Percentiles rank a stretch among this genome's conserved stretches.
Evolutionary conservation across 1,284 basidiomycete species (phyloP).

Genomic region (Tranzscheliella williamsii): DNA sequence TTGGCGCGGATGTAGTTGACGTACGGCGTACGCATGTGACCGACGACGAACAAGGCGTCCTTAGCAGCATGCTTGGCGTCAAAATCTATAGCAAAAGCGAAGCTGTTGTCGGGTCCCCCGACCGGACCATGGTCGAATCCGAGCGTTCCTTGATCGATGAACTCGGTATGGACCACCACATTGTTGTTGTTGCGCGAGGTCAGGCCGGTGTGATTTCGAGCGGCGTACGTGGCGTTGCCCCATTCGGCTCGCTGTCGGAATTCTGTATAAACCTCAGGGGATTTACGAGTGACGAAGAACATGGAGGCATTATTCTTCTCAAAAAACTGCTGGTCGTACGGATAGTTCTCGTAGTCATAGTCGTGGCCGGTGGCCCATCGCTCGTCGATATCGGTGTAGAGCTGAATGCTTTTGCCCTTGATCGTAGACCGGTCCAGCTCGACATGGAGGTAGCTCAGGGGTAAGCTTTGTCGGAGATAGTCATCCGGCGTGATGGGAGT

Average conservation of each 20-base stretch:
- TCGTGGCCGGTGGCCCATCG: slow-evolving; percentile 57
- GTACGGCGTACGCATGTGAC: slow-evolving; percentile 50
- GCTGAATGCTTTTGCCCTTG: slow-evolving; percentile 38
- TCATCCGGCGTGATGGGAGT: slow-evolving; percentile 55
- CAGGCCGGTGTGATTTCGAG: slow-evolving; percentile 43
- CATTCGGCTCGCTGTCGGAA: slow-evolving; percentile 58
- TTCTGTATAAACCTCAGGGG: slow-evolving; percentile 52
- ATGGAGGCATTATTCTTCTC: slow-evolving; percentile 37
- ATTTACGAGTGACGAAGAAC: slow-evolving; percentile 46
- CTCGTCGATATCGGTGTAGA: slow-evolving; percentile 54
- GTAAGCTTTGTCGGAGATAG: slow-evolving; percentile 54
- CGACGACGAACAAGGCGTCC: slow-evolving; percentile 52
- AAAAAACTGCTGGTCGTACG: slow-evolving; percentile 40
- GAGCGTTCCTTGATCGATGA: slow-evolving; percentile 45
- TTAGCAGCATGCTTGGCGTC: slow-evolving; percentile 35
- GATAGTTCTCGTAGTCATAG: slow-evolving; percentile 48
- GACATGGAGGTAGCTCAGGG: slow-evolving; percentile 56
- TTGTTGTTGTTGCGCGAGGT: slow-evolving; percentile 55
- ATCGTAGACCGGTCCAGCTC: slow-evolving; percentile 38
- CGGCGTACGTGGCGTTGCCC: slow-evolving; percentile 54
- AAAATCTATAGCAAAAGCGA: slow-evolving; percentile 54
- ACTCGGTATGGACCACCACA: slow-evolving; percentile 48
- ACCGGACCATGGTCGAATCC: slow-evolving; percentile 45
- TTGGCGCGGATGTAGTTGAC: slow-evolving; percentile 51
- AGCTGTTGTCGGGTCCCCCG: slow-evolving; percentile 53